A percentile compares a stretch with the other conserved stretches of the same genome.
Conservation (phyloP, 176 grass and related monocot species). For the Bolboschoenus planiculmis region DNA sequence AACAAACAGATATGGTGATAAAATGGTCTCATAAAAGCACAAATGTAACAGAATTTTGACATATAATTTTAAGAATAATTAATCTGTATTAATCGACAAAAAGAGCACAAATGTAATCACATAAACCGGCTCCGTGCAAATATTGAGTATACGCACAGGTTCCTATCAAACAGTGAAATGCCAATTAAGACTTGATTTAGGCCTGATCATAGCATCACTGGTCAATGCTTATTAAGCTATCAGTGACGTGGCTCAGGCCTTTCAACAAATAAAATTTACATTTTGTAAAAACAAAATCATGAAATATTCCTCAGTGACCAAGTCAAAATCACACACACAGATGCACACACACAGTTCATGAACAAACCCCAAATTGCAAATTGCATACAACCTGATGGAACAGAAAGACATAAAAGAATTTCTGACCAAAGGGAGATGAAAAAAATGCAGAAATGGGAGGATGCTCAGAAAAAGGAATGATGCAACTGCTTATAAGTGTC, state of each 20-base stretch:
- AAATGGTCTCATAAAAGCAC: too few relatives aligned
- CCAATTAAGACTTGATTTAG: slow-evolving; percentile 26
- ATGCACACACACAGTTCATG: slow-evolving; percentile 1
- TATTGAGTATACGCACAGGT: slow-evolving; percentile 43
- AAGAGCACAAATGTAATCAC: slow-evolving; percentile 44
- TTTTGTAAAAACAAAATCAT: background rate
- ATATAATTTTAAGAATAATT: too few relatives aligned
- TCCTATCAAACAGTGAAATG: slow-evolving; percentile 82
- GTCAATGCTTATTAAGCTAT: slow-evolving; percentile 46
- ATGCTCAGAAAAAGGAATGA: slow-evolving; percentile 1
- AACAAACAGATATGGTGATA: too few relatives aligned
- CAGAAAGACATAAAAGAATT: background rate
- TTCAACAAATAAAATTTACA: background rate
- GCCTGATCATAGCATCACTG: slow-evolving; percentile 63
- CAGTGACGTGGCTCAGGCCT: slow-evolving; percentile 59
- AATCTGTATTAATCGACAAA: too few relatives aligned
- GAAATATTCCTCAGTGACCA: slow-evolving; percentile 57
- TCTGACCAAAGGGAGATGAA: slow-evolving; percentile 19
- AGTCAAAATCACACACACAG: slow-evolving; percentile 83
- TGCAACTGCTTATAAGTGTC: slow-evolving; percentile 56
- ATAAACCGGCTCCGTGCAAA: slow-evolving; percentile 71
- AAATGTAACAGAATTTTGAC: too few relatives aligned
- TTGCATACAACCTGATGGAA: slow-evolving; percentile 30
- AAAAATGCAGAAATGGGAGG: background rate
- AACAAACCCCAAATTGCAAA: background rate